Conservation (phyloP, 495 filamentous ascomycete species). For the Hypoxylon trugodes region DNA sequence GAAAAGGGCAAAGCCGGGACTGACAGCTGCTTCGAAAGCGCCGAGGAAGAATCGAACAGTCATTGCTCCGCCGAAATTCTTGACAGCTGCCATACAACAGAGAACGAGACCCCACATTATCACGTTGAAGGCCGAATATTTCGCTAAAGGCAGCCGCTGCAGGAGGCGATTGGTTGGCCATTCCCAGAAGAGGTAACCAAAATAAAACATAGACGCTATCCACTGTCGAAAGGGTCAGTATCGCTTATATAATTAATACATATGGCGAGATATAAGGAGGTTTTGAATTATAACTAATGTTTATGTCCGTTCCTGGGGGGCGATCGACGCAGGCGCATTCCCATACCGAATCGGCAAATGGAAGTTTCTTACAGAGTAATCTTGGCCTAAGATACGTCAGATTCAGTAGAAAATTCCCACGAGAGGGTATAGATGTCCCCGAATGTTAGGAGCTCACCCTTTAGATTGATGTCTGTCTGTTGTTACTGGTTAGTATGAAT, state of each 20-base stretch:
- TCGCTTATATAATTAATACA: neutral
- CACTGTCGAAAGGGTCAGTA: constrained; percentile 27
- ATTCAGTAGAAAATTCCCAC: neutral
- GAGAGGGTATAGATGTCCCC: neutral
- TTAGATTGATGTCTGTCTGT: constrained; percentile 39
- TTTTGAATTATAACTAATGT: too few species aligned
- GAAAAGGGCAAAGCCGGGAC: constrained; percentile 69
- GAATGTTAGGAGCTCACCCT: constrained; percentile 13
- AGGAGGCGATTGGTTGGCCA: constrained; percentile 70
- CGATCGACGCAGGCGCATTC: too few species aligned
- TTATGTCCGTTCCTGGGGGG: too few species aligned
- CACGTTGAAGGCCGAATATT: constrained; percentile 65
- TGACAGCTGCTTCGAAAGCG: constrained; percentile 68
- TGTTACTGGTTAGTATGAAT: neutral
- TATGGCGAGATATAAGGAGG: too few species aligned
- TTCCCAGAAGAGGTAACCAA: constrained; percentile 72
- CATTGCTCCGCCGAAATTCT: constrained; percentile 55
- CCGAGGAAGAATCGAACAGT: constrained; percentile 69
- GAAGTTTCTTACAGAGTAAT: constrained; percentile 37
- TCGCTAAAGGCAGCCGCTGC: constrained; percentile 65
- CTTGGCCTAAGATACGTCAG: constrained; percentile 23
- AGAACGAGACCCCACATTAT: constrained; percentile 67
- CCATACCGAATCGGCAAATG: neutral
- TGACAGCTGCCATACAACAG: constrained; percentile 59
- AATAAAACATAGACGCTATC: constrained; percentile 62